phyloP scores from a whole-genome alignment of 495 filamentous ascomycete species.

The Lasiosphaeriaceae sp. region DNA sequence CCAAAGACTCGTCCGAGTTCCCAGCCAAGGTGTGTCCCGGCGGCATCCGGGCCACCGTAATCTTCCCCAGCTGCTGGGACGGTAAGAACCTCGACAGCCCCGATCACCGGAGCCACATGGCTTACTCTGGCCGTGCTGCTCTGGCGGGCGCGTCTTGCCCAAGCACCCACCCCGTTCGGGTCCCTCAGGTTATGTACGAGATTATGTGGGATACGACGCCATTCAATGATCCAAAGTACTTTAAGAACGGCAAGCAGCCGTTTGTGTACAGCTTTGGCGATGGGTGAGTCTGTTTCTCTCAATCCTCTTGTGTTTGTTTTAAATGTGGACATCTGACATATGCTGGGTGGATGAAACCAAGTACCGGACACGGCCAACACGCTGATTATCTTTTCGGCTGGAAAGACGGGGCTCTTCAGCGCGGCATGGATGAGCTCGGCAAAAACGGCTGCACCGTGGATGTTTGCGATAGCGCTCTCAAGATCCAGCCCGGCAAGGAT shows the following conservation, averaged over 20 bases:
- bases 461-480: slow-evolving; percentile 26
- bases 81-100: slow-evolving; percentile 15
- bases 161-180: slow-evolving; percentile 27
- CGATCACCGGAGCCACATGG: slow-evolving; percentile 31
- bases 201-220: slow-evolving; percentile 40
- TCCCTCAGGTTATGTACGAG: slow-evolving; percentile 39
- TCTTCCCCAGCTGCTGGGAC: slow-evolving; percentile 24
- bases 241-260: slow-evolving; percentile 39
- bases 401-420: slow-evolving; percentile 35
- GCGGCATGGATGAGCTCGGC: slow-evolving; percentile 24
- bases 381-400: slow-evolving; percentile 41
- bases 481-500: slow-evolving; percentile 1
- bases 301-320: too few species aligned
- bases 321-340: too few species aligned
- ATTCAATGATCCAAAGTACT: slow-evolving; percentile 35
- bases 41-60: slow-evolving; percentile 34
- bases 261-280: slow-evolving; percentile 35
- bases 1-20: slow-evolving; percentile 21
- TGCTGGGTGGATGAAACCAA: background rate
- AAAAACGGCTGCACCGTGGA: slow-evolving; percentile 27
- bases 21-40: slow-evolving; percentile 25
- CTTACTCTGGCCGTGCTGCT: slow-evolving; percentile 35
- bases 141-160: slow-evolving; percentile 26
- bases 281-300: background rate
- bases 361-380: slow-evolving; percentile 40